These are phyloP conservation scores for Globisporangium solare DNA, from an alignment of 352 stramenopile species.

Conservation along the genomic window DNA sequence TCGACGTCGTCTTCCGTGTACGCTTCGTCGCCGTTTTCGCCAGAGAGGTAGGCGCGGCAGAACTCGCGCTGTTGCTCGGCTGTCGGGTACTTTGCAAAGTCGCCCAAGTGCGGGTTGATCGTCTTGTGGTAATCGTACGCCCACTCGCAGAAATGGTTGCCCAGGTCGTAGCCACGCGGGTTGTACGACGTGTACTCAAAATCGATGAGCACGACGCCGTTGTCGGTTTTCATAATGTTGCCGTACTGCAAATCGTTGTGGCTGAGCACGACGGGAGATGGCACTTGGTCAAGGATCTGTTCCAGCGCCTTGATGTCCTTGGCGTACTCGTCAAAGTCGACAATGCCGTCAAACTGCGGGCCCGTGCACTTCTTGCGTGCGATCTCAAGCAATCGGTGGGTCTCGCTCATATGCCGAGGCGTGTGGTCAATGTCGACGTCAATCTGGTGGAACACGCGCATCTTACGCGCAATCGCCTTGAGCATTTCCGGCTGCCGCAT, in stretches of 20 bases:
- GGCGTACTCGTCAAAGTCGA: conserved; percentile 47
- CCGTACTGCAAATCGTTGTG: conserved; percentile 93
- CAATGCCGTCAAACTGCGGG: conserved; percentile 32
- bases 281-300: conserved; percentile 39
- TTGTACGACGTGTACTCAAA: conserved; percentile 95
- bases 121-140: conserved; percentile 82
- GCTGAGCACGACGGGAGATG: conserved; percentile 78
- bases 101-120: conserved; percentile 67
- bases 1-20: conserved; percentile 52
- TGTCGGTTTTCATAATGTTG: conserved; percentile 86
- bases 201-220: conserved; percentile 85
- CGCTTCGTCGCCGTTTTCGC: conserved; percentile 31
- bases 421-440: conserved; percentile 59
- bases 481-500: conserved; percentile 61
- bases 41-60: conserved; percentile 62
- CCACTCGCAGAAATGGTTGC: conserved; percentile 92
- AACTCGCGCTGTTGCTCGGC: conserved; percentile 59
- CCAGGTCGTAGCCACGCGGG: conserved; percentile 86
- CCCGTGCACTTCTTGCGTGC: conserved; percentile 50
- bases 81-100: conserved; percentile 74
- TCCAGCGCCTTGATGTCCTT: conserved; percentile 58
- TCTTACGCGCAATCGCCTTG: conserved; percentile 49
- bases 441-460: conserved; percentile 67
- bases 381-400: conserved; percentile 51
- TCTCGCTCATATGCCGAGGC: conserved; percentile 51